Evolutionary conservation across 768 basidiomycete genomes (phyloP).

Genomic region (Tulasnella sp.): DNA sequence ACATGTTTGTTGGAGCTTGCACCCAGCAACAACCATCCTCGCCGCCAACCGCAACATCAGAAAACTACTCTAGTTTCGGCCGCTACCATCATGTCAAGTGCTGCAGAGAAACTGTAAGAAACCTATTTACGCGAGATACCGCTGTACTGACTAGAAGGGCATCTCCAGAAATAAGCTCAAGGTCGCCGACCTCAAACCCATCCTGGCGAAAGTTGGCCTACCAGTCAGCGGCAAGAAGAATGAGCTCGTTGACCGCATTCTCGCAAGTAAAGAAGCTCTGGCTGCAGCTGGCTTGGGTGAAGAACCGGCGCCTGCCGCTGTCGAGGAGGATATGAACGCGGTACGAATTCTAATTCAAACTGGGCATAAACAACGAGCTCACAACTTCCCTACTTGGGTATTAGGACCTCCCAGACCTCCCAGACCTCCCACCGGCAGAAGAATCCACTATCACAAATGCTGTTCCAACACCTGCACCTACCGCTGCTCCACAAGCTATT

Average conservation of each 20-base stretch:
- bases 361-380: neutral
- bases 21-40: neutral
- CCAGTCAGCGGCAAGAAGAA: conserved; percentile 27
- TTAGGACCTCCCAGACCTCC: neutral
- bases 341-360: neutral
- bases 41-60: neutral
- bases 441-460: neutral
- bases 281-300: conserved; percentile 8
- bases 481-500: neutral
- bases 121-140: too few relatives aligned
- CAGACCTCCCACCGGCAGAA: neutral
- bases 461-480: neutral
- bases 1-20: neutral
- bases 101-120: conserved; percentile 20
- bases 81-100: neutral
- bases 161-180: conserved; percentile 24
- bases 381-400: neutral
- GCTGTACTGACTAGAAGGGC: neutral
- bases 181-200: conserved; percentile 28
- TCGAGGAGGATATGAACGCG: neutral
- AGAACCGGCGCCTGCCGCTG: neutral
- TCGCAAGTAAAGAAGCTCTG: conserved; percentile 16
- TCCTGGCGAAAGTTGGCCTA: conserved; percentile 23
- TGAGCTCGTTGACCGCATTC: conserved; percentile 27
- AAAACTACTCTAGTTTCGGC: neutral